Percentiles rank a stretch among this genome's conserved stretches.
These are phyloP conservation scores for Aspergillus luchuensis DNA, from an alignment of 2,329 filamentous ascomycete genomes.

Conservation along the genomic window DNA sequence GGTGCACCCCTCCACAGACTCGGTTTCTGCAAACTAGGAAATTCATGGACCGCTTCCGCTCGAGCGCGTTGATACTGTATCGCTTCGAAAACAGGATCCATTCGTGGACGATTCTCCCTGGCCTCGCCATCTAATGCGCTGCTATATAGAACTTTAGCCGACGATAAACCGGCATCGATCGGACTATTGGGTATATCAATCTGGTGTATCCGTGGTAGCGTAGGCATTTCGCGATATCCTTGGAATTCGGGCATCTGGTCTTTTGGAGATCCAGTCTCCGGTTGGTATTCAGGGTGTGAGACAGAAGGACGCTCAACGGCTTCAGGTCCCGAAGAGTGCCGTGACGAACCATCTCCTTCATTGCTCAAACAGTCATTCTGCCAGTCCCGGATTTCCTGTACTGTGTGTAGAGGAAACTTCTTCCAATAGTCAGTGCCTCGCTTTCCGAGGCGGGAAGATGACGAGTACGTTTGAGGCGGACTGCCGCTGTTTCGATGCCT, in stretches of 20 bases:
- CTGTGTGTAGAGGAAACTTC: conserved; percentile 37
- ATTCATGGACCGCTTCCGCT: background rate
- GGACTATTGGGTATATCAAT: background rate
- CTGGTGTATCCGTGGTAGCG: background rate
- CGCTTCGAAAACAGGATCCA: conserved; percentile 1
- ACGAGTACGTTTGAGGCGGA: conserved; percentile 14
- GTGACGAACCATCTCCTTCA: background rate
- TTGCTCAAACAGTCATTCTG: conserved; percentile 30
- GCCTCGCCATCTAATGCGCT: background rate
- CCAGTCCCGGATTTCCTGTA: conserved; percentile 40
- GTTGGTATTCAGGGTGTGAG: background rate
- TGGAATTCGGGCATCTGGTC: background rate
- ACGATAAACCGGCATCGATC: background rate
- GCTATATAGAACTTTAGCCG: background rate
- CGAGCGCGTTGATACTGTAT: conserved; percentile 3
- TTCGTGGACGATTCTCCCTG: background rate
- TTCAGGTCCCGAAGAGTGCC: background rate
- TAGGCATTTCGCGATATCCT: background rate
- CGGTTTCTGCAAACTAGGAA: conserved; percentile 10
- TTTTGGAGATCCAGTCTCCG: background rate
- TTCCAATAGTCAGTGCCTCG: conserved; percentile 43
- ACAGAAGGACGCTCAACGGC: background rate
- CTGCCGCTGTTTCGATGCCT: background rate
- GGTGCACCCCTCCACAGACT: conserved; percentile 36
- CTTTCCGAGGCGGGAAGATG: conserved; percentile 31